phyloP scores from a whole-genome alignment of 1,284 basidiomycete species.

The Cutaneotrichosporon mucoides region DNA sequence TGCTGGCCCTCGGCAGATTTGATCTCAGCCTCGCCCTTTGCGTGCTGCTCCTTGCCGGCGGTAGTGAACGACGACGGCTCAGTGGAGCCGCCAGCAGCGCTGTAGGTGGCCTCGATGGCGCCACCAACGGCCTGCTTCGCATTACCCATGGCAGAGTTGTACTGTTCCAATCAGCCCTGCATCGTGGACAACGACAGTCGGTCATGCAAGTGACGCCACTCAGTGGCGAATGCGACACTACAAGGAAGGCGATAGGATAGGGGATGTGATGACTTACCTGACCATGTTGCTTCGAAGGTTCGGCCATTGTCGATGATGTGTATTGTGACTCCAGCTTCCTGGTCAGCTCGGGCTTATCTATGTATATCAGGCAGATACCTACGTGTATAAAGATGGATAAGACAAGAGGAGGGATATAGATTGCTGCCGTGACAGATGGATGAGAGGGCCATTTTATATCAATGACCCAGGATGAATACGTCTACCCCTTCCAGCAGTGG shows the following conservation, averaged over 20 bases:
- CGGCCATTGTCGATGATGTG: constrained; percentile 7
- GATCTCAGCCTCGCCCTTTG: constrained; percentile 57
- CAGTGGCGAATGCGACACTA: too few relatives aligned
- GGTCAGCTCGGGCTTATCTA: too few relatives aligned
- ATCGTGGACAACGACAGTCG: constrained; percentile 5
- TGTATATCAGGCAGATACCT: too few relatives aligned
- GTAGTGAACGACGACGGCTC: constrained; percentile 27
- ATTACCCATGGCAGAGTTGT: constrained; percentile 45
- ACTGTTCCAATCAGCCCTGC: constrained; percentile 13
- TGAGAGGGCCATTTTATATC: too few relatives aligned
- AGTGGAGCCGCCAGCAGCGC: constrained; percentile 41
- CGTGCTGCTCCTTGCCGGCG: constrained; percentile 55
- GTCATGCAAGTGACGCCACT: too few relatives aligned
- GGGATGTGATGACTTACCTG: constrained; percentile 43
- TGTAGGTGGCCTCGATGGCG: constrained; percentile 56
- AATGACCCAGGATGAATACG: too few relatives aligned
- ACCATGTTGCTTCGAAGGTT: constrained; percentile 60
- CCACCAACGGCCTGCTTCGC: constrained; percentile 53
- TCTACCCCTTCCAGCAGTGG: too few relatives aligned
- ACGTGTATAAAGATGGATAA: too few relatives aligned
- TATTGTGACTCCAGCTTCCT: too few relatives aligned
- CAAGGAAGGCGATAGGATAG: too few relatives aligned
- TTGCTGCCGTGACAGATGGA: too few relatives aligned
- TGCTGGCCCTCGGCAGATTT: constrained; percentile 44
- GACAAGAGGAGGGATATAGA: too few relatives aligned